Base-by-base conservation (phyloP, 768 basidiomycete species). In the Hericium alpestre region DNA sequence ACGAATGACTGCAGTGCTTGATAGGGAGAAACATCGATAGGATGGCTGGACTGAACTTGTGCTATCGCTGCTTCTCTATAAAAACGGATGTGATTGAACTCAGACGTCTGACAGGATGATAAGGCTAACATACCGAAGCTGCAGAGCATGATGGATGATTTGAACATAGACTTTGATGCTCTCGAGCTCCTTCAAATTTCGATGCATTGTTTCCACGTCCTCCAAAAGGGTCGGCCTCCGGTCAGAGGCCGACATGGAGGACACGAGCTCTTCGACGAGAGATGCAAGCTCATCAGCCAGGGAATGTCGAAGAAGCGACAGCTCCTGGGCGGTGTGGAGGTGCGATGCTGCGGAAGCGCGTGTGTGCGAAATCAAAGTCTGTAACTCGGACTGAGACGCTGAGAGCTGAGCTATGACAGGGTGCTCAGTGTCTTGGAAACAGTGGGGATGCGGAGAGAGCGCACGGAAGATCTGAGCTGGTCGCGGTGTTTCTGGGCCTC, bases 131-230 rank as follows among this genome's bases (percentile, higher is more conserved):
- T 60, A 91, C 93, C 91, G 87, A 38, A 90, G 75, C 39, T 76
- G 71, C 60, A 94, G 71, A 5, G 82, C 83, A 65, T 78, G 80
- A 61, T 90, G 80, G 48, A 93, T 73, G 13, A 93, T 74, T 52
- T 81, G 80, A 10, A 89, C 83, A 70, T 95, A 96, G 23, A 77
- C 76, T 64, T 82, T 82, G 20, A 93, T 82, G 58, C 79, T 80
- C 63, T 89, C 78, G 40, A 96, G 75, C 65, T 92, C 86, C 66
- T 82, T 84, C 63, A 95, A 65, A 64, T 80, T 82, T 49, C 83
- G 75, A 65, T 94, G 90, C 61, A 94, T 70, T 0, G 76, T 79
- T 66, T 95, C 90, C 58, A 97, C 75, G 48, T 90, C 86, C 68
- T 93, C 87, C 10, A 95, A 74, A 4, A 98, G 71, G 0, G 86